Conservation (phyloP, 1,139 yeast species). For the Ogataea hybrid region DNA sequence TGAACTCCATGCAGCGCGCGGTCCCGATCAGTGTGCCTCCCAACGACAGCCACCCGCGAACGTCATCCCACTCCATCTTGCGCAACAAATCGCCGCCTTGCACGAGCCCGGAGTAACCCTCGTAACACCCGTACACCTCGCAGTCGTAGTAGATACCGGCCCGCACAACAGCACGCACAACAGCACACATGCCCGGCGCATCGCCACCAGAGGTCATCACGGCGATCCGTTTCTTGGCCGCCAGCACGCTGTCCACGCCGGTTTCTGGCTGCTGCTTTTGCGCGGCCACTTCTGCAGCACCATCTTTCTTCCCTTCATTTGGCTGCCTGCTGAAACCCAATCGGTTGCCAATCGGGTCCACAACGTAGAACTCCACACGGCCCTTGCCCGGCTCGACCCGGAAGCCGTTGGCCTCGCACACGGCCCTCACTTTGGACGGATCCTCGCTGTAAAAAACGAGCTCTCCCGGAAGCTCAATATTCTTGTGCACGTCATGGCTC, state of each 20-base stretch:
- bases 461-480: conserved; percentile 34
- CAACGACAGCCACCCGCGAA: conserved; percentile 82
- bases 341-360: conserved; percentile 59
- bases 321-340: conserved; percentile 40
- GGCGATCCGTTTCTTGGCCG: conserved; percentile 55
- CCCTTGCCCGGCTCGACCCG: conserved; percentile 20
- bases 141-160: conserved; percentile 88
- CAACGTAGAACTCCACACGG: conserved; percentile 32
- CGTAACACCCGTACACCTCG: conserved; percentile 90
- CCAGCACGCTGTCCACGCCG: background rate
- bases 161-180: conserved; percentile 91
- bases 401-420: conserved; percentile 34
- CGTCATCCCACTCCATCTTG: conserved; percentile 88
- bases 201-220: conserved; percentile 99
- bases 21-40: conserved; percentile 98
- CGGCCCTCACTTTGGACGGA: conserved; percentile 37
- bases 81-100: conserved; percentile 76
- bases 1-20: conserved; percentile 85
- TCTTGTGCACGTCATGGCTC: conserved; percentile 37
- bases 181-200: conserved; percentile 98
- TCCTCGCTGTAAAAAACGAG: conserved; percentile 54
- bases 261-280: background rate
- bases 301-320: conserved; percentile 11
- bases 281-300: conserved; percentile 10
- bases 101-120: conserved; percentile 94